Conservation (phyloP, 2,329 filamentous ascomycete species). For the Shiraia bambusicola region DNA sequence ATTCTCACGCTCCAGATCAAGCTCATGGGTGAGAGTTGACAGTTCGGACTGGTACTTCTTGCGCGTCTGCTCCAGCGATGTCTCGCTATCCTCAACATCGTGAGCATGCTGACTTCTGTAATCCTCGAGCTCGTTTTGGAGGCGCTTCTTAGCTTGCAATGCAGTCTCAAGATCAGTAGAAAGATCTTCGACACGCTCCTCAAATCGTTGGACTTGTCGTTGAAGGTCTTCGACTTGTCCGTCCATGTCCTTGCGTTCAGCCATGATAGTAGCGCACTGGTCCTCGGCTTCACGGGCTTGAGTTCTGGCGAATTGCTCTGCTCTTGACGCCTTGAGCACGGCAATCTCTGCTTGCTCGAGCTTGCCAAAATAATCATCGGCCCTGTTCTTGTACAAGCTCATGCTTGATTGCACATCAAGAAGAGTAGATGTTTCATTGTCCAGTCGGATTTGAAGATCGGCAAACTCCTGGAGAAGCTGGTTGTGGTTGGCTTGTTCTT, state of each 20-base stretch:
- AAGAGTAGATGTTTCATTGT: slow-evolving; percentile 82
- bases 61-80: slow-evolving; percentile 91
- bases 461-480: slow-evolving; percentile 91
- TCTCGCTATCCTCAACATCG: slow-evolving; percentile 95
- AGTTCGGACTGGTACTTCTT: slow-evolving; percentile 98
- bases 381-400: slow-evolving; percentile 83
- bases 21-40: slow-evolving; percentile 82
- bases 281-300: slow-evolving; percentile 92
- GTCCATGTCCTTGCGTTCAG: slow-evolving; percentile 90
- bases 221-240: slow-evolving; percentile 84
- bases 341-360: slow-evolving; percentile 95
- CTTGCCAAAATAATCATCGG: slow-evolving; percentile 96
- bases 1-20: slow-evolving; percentile 92
- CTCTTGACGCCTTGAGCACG: slow-evolving; percentile 85
- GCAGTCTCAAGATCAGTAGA: slow-evolving; percentile 85
- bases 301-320: slow-evolving; percentile 89
- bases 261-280: slow-evolving; percentile 83
- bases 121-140: slow-evolving; percentile 96
- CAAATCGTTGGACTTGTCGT: slow-evolving; percentile 82
- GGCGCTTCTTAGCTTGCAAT: slow-evolving; percentile 84
- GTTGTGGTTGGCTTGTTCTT: slow-evolving; percentile 82
- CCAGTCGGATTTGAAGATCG: slow-evolving; percentile 88
- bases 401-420: slow-evolving; percentile 82
- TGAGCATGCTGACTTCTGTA: slow-evolving; percentile 93
- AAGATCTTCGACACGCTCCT: slow-evolving; percentile 88